These are phyloP conservation scores for Fusarium sp. DNA, from an alignment of 2,329 filamentous ascomycete genomes.

Conservation along the genomic window DNA sequence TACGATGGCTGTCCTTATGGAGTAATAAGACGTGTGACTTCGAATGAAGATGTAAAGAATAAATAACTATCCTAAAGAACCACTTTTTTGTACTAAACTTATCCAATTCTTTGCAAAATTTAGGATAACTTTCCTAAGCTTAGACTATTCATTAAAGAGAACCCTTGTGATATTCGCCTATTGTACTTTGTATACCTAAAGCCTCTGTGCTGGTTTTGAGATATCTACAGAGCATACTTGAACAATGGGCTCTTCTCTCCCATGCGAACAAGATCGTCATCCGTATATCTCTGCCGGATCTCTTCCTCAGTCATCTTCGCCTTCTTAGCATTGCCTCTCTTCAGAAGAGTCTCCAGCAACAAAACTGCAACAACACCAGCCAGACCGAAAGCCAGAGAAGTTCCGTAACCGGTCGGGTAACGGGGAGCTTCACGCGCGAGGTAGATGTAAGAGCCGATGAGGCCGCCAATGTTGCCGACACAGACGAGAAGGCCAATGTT, in stretches of 20 bases:
- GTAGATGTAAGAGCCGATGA: conserved; percentile 17
- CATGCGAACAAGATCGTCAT: conserved; percentile 17
- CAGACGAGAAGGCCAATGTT: conserved; percentile 55
- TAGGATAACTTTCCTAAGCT: not conserved
- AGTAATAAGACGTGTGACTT: not conserved
- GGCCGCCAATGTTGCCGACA: conserved; percentile 43
- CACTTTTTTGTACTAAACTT: not conserved
- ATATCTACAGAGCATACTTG: conserved; percentile 9
- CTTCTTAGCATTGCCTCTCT: conserved; percentile 16
- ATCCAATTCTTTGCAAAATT: not conserved
- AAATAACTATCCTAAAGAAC: rapidly evolving
- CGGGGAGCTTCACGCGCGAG: conserved; percentile 13
- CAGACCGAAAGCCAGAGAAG: conserved; percentile 9
- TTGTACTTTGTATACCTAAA: not conserved
- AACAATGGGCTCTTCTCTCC: conserved; percentile 20
- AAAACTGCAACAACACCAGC: conserved; percentile 13
- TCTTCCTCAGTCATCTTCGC: conserved; percentile 5
- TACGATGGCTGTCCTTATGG: not conserved
- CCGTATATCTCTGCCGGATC: not conserved
- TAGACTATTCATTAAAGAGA: not conserved
- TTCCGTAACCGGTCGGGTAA: conserved; percentile 9
- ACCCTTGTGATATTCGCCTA: not conserved
- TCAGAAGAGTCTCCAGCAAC: not conserved
- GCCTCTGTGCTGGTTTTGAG: no score
- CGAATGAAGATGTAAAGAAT: not conserved